Evolutionary conservation across 2,329 filamentous ascomycete genomes (phyloP).

Genomic region (Verticillium longisporum): DNA sequence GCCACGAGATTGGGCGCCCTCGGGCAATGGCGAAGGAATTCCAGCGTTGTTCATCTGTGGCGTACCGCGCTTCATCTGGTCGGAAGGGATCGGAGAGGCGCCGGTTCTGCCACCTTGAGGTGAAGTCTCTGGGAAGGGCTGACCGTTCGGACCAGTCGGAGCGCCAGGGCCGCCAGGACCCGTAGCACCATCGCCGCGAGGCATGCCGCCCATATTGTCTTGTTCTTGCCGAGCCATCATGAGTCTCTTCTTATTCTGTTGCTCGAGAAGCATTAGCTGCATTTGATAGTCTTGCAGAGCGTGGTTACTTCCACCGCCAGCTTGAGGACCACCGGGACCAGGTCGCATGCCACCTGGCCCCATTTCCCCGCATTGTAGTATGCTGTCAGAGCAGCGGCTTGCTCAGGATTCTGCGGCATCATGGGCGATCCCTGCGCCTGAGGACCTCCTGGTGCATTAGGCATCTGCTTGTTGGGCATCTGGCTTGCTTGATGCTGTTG

Average conservation of each 20-base stretch:
- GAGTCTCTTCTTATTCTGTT: constrained; percentile 80
- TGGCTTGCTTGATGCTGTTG: constrained; percentile 74
- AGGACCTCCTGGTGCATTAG: constrained; percentile 63
- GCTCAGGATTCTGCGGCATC: constrained; percentile 68
- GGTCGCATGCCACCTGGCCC: constrained; percentile 52
- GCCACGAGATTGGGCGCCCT: constrained; percentile 58
- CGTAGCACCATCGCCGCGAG: constrained; percentile 43
- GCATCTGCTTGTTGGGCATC: constrained; percentile 76
- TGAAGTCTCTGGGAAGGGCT: constrained; percentile 62
- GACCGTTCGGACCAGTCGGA: constrained; percentile 50
- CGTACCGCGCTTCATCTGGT: constrained; percentile 73
- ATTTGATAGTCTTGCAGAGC: constrained; percentile 84
- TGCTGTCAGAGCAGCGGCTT: constrained; percentile 42
- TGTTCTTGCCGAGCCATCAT: constrained; percentile 80
- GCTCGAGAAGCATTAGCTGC: constrained; percentile 80
- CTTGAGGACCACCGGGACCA: constrained; percentile 38
- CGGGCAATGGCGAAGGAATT: constrained; percentile 65
- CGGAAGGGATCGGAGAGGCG: constrained; percentile 69
- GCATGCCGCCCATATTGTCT: constrained; percentile 48
- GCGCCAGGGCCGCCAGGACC: constrained; percentile 48
- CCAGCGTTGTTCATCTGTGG: constrained; percentile 65
- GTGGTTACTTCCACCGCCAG: constrained; percentile 60
- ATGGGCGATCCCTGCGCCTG: constrained; percentile 76
- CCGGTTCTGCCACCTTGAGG: constrained; percentile 62
- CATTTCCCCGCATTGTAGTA: constrained; percentile 60